phyloP scores from a whole-genome alignment of 106 monocot species.

The Apostasia ramifera region DNA sequence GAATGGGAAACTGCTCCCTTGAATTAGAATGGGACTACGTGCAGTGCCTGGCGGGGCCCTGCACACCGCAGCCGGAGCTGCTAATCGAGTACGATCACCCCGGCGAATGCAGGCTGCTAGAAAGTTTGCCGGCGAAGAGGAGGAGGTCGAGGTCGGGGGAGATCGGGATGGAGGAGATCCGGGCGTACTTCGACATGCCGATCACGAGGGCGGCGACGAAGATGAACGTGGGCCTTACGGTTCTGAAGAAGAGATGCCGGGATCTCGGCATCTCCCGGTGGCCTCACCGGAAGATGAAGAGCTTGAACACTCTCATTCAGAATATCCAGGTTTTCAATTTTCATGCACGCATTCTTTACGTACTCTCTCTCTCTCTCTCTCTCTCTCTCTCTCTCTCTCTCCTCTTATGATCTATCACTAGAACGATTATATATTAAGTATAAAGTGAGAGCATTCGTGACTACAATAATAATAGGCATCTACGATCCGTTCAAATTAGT shows the following conservation, averaged over 20 bases:
- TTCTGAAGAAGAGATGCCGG: constrained; percentile 75
- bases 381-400: too few species aligned
- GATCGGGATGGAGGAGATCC: constrained; percentile 57
- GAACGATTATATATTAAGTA: too few species aligned
- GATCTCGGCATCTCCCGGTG: constrained; percentile 73
- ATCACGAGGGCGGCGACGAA: constrained; percentile 60
- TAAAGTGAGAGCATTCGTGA: too few species aligned
- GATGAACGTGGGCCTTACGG: constrained; percentile 72
- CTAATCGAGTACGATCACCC: neutral
- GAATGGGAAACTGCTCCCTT: neutral
- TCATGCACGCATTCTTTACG: too few species aligned
- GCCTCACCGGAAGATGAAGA: constrained; percentile 91
- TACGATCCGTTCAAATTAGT: too few species aligned
- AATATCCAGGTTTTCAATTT: constrained; percentile 44
- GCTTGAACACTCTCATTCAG: constrained; percentile 68
- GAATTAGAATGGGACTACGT: neutral
- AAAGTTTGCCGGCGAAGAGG: neutral
- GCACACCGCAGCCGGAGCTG: neutral
- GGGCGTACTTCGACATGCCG: constrained; percentile 61
- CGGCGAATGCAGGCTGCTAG: neutral
- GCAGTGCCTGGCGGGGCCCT: neutral
- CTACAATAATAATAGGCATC: too few species aligned
- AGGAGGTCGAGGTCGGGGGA: constrained; percentile 21
- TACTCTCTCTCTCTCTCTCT: too few species aligned
- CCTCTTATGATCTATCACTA: too few species aligned